Percentiles rank a stretch among this genome's conserved stretches.
phyloP scores from a whole-genome alignment of 306 rosid species.

The Luffa acutangula region DNA sequence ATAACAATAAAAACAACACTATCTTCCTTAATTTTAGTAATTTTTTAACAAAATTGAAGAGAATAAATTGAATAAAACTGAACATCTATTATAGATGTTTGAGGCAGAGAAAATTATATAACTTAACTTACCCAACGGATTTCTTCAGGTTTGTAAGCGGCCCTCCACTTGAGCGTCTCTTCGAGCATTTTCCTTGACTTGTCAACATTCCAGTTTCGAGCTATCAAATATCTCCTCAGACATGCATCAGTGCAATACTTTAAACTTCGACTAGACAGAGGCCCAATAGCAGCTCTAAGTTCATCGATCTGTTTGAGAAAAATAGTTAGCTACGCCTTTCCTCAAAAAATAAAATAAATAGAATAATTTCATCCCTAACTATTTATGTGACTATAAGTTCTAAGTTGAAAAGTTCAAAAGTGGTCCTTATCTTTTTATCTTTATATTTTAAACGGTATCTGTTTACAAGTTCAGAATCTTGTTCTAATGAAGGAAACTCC shows the following conservation, averaged over 20 bases:
- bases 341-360: neutral
- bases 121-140: conserved; percentile 24
- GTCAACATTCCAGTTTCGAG: conserved; percentile 31
- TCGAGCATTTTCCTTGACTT: conserved; percentile 67
- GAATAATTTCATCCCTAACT: neutral
- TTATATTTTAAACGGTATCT: neutral
- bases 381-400: neutral
- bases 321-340: neutral
- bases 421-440: neutral
- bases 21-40: neutral
- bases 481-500: neutral
- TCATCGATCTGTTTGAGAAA: conserved; percentile 43
- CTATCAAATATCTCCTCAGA: conserved; percentile 35
- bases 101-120: neutral
- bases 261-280: conserved; percentile 20
- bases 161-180: conserved; percentile 72
- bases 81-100: neutral
- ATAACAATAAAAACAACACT: too few relatives aligned
- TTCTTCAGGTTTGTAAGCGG: conserved; percentile 51
- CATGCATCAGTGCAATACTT: conserved; percentile 36
- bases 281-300: conserved; percentile 54
- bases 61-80: neutral
- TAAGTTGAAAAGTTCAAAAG: neutral
- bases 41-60: neutral
- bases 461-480: neutral